These are phyloP conservation scores for Fusarium sp. DNA, from an alignment of 2,329 filamentous ascomycete genomes.

Conservation along the genomic window DNA sequence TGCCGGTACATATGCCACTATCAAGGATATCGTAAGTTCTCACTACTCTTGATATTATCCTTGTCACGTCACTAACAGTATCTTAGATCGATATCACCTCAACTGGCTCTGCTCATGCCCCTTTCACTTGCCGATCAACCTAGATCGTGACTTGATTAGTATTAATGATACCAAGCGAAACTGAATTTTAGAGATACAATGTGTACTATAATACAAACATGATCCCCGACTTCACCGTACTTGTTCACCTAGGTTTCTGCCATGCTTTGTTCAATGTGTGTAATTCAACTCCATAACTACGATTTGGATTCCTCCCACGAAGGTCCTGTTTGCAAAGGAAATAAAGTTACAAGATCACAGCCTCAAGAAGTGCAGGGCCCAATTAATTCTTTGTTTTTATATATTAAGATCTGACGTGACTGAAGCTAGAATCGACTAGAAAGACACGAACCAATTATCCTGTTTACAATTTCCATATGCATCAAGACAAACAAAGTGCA, in stretches of 20 bases:
- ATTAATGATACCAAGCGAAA: slow-evolving; percentile 12
- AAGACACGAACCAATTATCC: too few relatives aligned
- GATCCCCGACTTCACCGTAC: neutral
- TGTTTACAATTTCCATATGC: too few relatives aligned
- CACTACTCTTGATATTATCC: accelerated
- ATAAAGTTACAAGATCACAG: too few relatives aligned
- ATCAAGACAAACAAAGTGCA: too few relatives aligned
- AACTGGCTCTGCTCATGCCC: slow-evolving; percentile 42
- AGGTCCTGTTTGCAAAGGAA: too few relatives aligned
- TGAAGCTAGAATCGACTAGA: too few relatives aligned
- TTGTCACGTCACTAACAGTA: neutral
- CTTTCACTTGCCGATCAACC: slow-evolving; percentile 37
- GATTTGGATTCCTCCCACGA: too few relatives aligned
- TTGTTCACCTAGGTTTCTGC: neutral
- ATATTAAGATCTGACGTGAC: too few relatives aligned
- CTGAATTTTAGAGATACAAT: slow-evolving; percentile 7
- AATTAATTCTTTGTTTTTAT: too few relatives aligned
- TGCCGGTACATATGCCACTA: slow-evolving; percentile 41
- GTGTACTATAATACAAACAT: slow-evolving; percentile 14
- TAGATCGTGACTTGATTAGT: neutral
- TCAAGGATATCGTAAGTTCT: slow-evolving; percentile 39
- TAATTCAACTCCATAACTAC: accelerated
- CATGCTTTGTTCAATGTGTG: too few relatives aligned
- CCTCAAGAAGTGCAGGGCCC: too few relatives aligned
- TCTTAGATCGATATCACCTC: slow-evolving; percentile 33